Evolutionary conservation across 768 basidiomycete genomes (phyloP).

Genomic region (Xerocomus potaroensis): DNA sequence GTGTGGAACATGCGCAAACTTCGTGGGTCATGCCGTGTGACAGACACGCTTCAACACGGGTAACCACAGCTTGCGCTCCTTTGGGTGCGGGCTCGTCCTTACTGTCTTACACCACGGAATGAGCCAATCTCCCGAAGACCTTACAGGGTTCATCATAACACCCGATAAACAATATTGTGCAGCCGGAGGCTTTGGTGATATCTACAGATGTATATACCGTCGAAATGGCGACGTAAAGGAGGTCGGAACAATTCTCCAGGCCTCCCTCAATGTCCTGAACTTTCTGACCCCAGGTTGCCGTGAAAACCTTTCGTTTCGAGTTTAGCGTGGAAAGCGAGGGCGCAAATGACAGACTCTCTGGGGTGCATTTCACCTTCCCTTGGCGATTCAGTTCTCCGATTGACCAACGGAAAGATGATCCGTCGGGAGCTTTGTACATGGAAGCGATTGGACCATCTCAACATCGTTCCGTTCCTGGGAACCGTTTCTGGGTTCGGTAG

Average conservation of each 20-base stretch:
- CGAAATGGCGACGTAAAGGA: neutral
- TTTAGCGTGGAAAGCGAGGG: neutral
- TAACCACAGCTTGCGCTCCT: no score
- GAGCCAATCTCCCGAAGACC: conserved; percentile 1
- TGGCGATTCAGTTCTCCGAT: neutral
- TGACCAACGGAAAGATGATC: conserved; percentile 6
- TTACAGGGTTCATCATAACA: conserved; percentile 1
- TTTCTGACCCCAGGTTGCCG: conserved; percentile 5
- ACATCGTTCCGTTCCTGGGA: conserved; percentile 14
- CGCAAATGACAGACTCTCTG: neutral
- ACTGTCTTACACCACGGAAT: no score
- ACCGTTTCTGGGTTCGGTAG: conserved; percentile 4
- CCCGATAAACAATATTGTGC: conserved; percentile 1
- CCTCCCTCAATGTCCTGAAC: neutral
- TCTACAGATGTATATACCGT: conserved; percentile 3
- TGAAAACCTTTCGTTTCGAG: conserved; percentile 13
- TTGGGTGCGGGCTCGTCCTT: no score
- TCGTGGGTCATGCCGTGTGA: no score
- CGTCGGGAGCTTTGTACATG: conserved; percentile 12
- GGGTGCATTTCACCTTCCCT: neutral
- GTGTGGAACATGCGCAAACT: no score
- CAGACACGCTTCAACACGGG: no score
- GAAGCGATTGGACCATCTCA: conserved; percentile 8
- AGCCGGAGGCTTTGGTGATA: conserved; percentile 2
- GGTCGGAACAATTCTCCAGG: neutral